Evolutionary conservation across 768 basidiomycete genomes (phyloP).

Genomic region (Obba rivulosa): DNA sequence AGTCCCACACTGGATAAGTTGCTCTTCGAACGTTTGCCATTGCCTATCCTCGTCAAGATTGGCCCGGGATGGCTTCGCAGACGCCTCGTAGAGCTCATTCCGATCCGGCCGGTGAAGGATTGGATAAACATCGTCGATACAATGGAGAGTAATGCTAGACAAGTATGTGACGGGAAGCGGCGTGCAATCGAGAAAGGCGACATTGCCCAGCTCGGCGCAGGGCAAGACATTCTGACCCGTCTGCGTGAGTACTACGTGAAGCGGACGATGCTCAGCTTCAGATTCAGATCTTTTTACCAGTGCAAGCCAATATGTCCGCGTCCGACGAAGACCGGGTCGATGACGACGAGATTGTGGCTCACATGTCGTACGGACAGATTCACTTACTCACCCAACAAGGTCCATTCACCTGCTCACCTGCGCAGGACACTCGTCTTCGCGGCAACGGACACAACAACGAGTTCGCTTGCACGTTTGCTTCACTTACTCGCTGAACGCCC

Average conservation of each 20-base stretch:
- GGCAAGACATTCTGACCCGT: constrained; percentile 42
- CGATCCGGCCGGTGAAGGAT: constrained; percentile 25
- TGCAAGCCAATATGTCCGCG: constrained; percentile 35
- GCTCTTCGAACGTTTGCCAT: constrained; percentile 8
- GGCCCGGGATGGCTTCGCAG: constrained; percentile 25
- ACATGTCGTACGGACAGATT: constrained; percentile 27
- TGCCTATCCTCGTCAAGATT: constrained; percentile 10
- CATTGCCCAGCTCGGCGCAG: constrained; percentile 20
- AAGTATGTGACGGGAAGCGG: constrained; percentile 35
- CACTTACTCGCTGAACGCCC: constrained; percentile 18
- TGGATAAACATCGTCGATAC: constrained; percentile 31
- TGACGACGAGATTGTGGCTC: constrained; percentile 34
- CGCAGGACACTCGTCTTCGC: constrained; percentile 22
- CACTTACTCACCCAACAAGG: no score
- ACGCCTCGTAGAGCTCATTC: constrained; percentile 28
- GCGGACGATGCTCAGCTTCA: background rate
- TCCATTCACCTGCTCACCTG: no score
- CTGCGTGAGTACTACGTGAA: constrained; percentile 27
- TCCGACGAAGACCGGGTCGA: constrained; percentile 16
- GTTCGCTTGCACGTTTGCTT: constrained; percentile 14
- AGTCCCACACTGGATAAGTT: background rate
- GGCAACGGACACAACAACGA: constrained; percentile 22
- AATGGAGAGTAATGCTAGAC: constrained; percentile 29
- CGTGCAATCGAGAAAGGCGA: constrained; percentile 28
- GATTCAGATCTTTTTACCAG: constrained; percentile 17